Evolutionary conservation across 495 filamentous ascomycete species (phyloP).

Genomic region (Alectoria sarmentosa): DNA sequence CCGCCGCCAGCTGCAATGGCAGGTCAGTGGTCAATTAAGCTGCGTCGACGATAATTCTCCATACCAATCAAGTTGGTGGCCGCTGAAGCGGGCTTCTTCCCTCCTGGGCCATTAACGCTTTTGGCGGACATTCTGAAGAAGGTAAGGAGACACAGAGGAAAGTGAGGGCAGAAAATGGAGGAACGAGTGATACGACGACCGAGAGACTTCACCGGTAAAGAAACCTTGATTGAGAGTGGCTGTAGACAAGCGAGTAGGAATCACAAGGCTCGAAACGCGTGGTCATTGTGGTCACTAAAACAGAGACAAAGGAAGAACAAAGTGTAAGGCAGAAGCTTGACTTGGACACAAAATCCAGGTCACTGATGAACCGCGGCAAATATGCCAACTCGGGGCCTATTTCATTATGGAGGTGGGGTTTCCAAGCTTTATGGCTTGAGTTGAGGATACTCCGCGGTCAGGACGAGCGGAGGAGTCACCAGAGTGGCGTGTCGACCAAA

Average conservation of each 20-base stretch:
- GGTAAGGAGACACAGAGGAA: slow-evolving; percentile 7
- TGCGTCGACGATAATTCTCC: slow-evolving; percentile 20
- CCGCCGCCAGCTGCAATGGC: slow-evolving; percentile 77
- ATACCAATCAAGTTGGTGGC: slow-evolving; percentile 92
- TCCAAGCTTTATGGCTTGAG: slow-evolving; percentile 11
- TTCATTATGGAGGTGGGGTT: slow-evolving; percentile 4
- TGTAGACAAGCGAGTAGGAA: background rate
- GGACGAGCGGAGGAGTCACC: slow-evolving; percentile 17
- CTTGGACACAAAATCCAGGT: background rate
- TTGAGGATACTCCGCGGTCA: slow-evolving; percentile 7
- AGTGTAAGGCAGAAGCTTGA: background rate
- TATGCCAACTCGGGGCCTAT: slow-evolving; percentile 12
- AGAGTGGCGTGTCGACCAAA: slow-evolving; percentile 10
- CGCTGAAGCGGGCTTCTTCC: slow-evolving; percentile 73
- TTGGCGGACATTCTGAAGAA: slow-evolving; percentile 54
- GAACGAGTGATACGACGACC: background rate
- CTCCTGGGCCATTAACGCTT: slow-evolving; percentile 51
- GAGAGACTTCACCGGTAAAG: background rate
- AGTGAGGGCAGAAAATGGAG: background rate
- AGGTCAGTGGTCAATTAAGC: slow-evolving; percentile 27
- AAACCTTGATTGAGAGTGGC: background rate
- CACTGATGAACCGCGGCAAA: slow-evolving; percentile 12
- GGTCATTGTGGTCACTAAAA: slow-evolving; percentile 2
- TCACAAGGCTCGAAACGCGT: background rate
- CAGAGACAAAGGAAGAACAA: background rate